These are phyloP conservation scores for Logfia minima DNA, from an alignment of 129 eudicot species.

Conservation along the genomic window DNA sequence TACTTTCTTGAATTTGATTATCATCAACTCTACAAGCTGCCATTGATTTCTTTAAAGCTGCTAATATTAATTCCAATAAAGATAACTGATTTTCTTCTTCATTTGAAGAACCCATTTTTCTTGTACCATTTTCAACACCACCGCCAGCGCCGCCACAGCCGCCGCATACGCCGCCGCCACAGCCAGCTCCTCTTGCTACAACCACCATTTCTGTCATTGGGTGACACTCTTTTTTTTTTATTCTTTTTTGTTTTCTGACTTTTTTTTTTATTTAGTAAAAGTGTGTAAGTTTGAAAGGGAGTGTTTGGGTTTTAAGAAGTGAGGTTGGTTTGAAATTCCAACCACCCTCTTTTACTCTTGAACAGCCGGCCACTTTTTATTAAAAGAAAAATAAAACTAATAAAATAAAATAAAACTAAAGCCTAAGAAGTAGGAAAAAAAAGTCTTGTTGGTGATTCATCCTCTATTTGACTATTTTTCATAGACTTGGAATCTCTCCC, in stretches of 20 bases:
- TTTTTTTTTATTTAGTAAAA: too few relatives aligned
- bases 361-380: conserved; percentile 15
- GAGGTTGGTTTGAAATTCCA: conserved; percentile 35
- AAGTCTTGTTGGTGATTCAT: too few relatives aligned
- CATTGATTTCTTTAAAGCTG: conserved; percentile 85
- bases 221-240: background rate
- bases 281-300: conserved; percentile 5
- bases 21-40: conserved; percentile 71
- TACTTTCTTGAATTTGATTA: conserved; percentile 35
- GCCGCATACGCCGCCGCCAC: background rate
- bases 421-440: too few relatives aligned
- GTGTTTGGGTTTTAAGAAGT: conserved; percentile 3
- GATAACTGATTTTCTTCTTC: conserved; percentile 26
- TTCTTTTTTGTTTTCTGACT: too few relatives aligned
- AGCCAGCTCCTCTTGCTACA: conserved; percentile 48
- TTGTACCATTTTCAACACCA: background rate
- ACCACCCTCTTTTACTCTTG: conserved; percentile 17
- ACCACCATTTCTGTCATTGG: conserved; percentile 59
- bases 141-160: background rate
- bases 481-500: too few relatives aligned
- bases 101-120: background rate
- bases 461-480: too few relatives aligned
- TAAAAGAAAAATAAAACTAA: too few relatives aligned
- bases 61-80: conserved; percentile 54
- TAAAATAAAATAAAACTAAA: too few relatives aligned